phyloP scores from a whole-genome alignment of 169 alveolate species.

The Perkinsus olseni region DNA sequence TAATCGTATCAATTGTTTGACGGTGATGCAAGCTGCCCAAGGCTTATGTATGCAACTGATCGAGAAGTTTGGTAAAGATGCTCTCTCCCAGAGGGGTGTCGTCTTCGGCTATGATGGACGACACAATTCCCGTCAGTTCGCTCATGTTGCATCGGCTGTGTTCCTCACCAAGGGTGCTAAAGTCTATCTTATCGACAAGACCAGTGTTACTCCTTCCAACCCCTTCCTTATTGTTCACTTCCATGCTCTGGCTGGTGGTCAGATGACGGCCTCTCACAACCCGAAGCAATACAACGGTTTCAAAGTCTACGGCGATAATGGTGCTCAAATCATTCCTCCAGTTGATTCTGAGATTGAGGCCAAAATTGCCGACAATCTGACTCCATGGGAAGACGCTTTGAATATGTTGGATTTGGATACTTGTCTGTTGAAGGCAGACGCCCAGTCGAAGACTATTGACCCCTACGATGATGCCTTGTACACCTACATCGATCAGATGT shows the following conservation, averaged over 20 bases:
- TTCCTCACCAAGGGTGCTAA: conserved; percentile 45
- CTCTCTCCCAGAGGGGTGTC: conserved; percentile 44
- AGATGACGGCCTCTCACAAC: conserved; percentile 60
- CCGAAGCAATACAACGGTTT: conserved; percentile 55
- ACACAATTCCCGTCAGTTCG: conserved; percentile 51
- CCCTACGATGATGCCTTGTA: no score
- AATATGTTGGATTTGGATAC: no score
- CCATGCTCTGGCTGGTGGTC: conserved; percentile 46
- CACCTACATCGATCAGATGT: no score
- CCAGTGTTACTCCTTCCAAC: conserved; percentile 50
- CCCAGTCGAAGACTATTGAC: no score
- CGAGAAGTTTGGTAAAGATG: conserved; percentile 35
- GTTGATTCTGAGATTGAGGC: conserved; percentile 44
- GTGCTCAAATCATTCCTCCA: conserved; percentile 49
- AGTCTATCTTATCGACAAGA: conserved; percentile 41
- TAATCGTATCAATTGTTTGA: conserved; percentile 51
- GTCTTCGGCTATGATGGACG: conserved; percentile 59
- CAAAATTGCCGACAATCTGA: no score
- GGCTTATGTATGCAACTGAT: conserved; percentile 48
- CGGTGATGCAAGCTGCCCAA: conserved; percentile 53
- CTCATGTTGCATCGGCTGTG: conserved; percentile 56
- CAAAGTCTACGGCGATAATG: conserved; percentile 49
- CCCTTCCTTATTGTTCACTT: conserved; percentile 42
- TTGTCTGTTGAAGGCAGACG: no score
- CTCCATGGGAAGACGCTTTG: conserved; percentile 42